These are phyloP conservation scores for Geranomyces michiganensis DNA, from an alignment of 192 early-diverging fungal genomes.

Conservation along the genomic window DNA sequence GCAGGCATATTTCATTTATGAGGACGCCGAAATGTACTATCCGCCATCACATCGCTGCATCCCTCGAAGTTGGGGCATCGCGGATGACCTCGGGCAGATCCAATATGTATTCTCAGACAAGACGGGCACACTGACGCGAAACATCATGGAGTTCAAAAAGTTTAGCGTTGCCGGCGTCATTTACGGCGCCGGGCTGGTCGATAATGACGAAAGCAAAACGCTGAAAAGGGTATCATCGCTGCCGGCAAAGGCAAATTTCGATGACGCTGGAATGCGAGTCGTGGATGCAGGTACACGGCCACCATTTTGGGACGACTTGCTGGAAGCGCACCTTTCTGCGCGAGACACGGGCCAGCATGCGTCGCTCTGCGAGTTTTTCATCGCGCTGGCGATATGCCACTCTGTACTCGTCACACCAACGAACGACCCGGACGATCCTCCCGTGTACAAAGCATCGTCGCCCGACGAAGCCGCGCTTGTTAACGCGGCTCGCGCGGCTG, in stretches of 20 bases:
- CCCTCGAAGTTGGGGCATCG: constrained; percentile 83
- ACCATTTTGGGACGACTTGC: constrained; percentile 59
- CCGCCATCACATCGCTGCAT: constrained; percentile 72
- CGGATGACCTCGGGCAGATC: constrained; percentile 93
- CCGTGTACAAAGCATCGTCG: constrained; percentile 86
- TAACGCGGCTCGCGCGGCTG: constrained; percentile 78
- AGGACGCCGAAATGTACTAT: constrained; percentile 91
- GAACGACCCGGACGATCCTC: constrained; percentile 39
- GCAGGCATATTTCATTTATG: constrained; percentile 86
- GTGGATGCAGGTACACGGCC: constrained; percentile 52
- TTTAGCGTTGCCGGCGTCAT: constrained; percentile 85
- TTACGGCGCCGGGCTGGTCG: constrained; percentile 62
- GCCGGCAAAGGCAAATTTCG: constrained; percentile 52
- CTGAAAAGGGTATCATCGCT: too few relatives aligned
- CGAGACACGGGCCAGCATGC: constrained; percentile 62
- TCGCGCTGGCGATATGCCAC: constrained; percentile 85
- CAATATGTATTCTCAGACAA: constrained; percentile 98
- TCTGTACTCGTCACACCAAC: constrained; percentile 74
- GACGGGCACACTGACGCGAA: constrained; percentile 95
- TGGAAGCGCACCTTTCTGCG: constrained; percentile 55
- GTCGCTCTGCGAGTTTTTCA: constrained; percentile 72
- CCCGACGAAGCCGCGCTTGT: constrained; percentile 96
- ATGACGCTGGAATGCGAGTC: constrained; percentile 51
- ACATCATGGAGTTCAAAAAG: constrained; percentile 94
- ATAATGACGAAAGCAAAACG: constrained; percentile 36